Conservation (phyloP, 2,329 filamentous ascomycete genomes). For the Penicillium sclerotiorum region DNA sequence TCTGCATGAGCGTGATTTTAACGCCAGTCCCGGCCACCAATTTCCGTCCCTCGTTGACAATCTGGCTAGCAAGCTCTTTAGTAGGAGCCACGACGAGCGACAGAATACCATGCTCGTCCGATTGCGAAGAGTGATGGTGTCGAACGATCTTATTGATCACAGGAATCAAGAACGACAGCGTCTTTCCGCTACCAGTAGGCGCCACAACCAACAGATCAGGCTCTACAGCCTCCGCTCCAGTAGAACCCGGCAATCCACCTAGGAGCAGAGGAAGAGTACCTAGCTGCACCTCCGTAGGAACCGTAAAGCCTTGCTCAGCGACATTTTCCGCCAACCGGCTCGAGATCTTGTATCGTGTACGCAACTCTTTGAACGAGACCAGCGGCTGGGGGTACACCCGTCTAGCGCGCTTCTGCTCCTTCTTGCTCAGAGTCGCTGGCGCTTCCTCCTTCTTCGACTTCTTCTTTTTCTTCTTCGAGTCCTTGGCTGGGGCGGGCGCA, state of each 20-base stretch:
- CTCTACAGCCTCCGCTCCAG: slow-evolving; percentile 33
- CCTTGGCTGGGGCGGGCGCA: slow-evolving; percentile 20
- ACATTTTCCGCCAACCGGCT: slow-evolving; percentile 76
- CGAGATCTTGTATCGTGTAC: slow-evolving; percentile 71
- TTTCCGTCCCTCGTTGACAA: slow-evolving; percentile 81
- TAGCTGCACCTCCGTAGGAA: slow-evolving; percentile 93
- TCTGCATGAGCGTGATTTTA: slow-evolving; percentile 78
- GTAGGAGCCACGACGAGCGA: slow-evolving; percentile 77
- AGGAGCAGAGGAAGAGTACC: slow-evolving; percentile 80
- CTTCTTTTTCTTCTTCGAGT: slow-evolving; percentile 58
- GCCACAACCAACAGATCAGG: slow-evolving; percentile 86
- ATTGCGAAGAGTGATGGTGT: slow-evolving; percentile 52
- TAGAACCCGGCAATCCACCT: slow-evolving; percentile 47
- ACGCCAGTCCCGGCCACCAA: slow-evolving; percentile 75
- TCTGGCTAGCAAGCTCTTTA: slow-evolving; percentile 78
- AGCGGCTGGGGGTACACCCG: slow-evolving; percentile 79
- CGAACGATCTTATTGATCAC: slow-evolving; percentile 75
- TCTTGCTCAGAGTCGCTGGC: slow-evolving; percentile 44
- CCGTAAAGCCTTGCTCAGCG: slow-evolving; percentile 76
- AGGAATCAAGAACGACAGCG: slow-evolving; percentile 87
- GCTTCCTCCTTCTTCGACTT: slow-evolving; percentile 54
- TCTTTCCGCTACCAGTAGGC: slow-evolving; percentile 96
- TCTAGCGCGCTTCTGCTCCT: slow-evolving; percentile 53
- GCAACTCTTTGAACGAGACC: slow-evolving; percentile 73
- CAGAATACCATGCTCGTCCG: slow-evolving; percentile 61